phyloP scores from a whole-genome alignment of 164 flowering plant species.

The Vitis vinifera region DNA sequence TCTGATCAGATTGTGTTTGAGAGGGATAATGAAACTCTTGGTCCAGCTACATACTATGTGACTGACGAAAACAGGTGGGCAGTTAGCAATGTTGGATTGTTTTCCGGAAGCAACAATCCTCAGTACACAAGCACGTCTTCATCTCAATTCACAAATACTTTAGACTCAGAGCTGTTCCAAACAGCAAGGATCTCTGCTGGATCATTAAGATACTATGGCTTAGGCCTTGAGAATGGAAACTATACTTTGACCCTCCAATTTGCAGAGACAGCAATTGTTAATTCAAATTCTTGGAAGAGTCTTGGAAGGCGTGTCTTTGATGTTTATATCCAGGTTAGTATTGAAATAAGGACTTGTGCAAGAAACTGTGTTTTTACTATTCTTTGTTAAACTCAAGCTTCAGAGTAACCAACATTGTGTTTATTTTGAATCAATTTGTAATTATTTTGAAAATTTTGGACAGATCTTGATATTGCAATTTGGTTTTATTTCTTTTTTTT shows the following conservation, averaged over 20 bases:
- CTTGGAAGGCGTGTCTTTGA: slow-evolving; percentile 79
- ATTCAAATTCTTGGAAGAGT: slow-evolving; percentile 50
- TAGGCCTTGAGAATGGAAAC: slow-evolving; percentile 85
- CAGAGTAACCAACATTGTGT: too few relatives aligned
- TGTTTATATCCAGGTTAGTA: slow-evolving; percentile 73
- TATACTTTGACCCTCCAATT: slow-evolving; percentile 72
- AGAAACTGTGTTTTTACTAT: too few relatives aligned
- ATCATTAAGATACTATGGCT: slow-evolving; percentile 80
- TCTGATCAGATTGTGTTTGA: slow-evolving; percentile 37
- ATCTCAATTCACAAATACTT: slow-evolving; percentile 48
- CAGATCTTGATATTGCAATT: not conserved
- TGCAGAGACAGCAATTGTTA: slow-evolving; percentile 46
- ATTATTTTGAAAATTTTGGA: too few relatives aligned
- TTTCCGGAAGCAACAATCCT: slow-evolving; percentile 31
- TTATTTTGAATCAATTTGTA: too few relatives aligned
- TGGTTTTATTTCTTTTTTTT: not conserved
- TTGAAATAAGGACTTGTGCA: not conserved
- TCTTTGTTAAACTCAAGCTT: too few relatives aligned
- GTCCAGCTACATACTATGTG: slow-evolving; percentile 70
- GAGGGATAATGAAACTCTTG: slow-evolving; percentile 53
- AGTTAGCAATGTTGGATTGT: slow-evolving; percentile 72
- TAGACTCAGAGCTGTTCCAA: slow-evolving; percentile 68
- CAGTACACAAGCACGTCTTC: slow-evolving; percentile 23
- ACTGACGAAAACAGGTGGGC: slow-evolving; percentile 59
- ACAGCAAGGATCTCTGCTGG: slow-evolving; percentile 73